These are phyloP conservation scores for Lodderomyces metapsilosis DNA, from an alignment of 1,139 yeast species.

Conservation along the genomic window DNA sequence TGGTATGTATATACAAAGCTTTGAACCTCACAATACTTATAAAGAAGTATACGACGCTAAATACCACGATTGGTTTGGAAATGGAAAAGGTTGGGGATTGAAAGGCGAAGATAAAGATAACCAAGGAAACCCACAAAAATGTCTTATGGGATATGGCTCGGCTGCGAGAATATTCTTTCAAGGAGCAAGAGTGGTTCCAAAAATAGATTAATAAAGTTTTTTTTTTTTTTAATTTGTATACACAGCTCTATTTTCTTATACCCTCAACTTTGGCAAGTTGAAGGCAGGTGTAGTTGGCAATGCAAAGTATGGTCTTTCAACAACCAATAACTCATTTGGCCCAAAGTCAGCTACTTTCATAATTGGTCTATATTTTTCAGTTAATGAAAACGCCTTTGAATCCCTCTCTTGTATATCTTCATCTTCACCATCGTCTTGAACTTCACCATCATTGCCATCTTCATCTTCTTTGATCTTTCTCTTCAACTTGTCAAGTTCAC, in stretches of 20 bases:
- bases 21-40: conserved; percentile 60
- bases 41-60: conserved; percentile 46
- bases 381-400: conserved; percentile 64
- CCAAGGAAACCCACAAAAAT: conserved; percentile 45
- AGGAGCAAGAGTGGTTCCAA: conserved; percentile 57
- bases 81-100: conserved; percentile 50
- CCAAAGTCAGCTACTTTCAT: conserved; percentile 61
- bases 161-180: conserved; percentile 72
- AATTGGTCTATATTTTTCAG: conserved; percentile 75
- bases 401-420: conserved; percentile 16
- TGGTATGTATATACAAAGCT: conserved; percentile 60
- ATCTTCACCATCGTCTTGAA: conserved; percentile 20
- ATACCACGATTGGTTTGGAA: conserved; percentile 58
- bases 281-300: conserved; percentile 70
- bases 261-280: conserved; percentile 63
- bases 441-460: conserved; percentile 22
- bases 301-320: conserved; percentile 73
- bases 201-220: conserved; percentile 18
- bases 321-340: conserved; percentile 60
- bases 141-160: conserved; percentile 62
- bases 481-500: conserved; percentile 29
- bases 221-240: not conserved
- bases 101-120: conserved; percentile 46
- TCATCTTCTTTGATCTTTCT: conserved; percentile 24
- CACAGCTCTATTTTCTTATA: conserved; percentile 19